Conservation (phyloP, 352 stramenopile genomes). For the Phytophthora podocarpi region DNA sequence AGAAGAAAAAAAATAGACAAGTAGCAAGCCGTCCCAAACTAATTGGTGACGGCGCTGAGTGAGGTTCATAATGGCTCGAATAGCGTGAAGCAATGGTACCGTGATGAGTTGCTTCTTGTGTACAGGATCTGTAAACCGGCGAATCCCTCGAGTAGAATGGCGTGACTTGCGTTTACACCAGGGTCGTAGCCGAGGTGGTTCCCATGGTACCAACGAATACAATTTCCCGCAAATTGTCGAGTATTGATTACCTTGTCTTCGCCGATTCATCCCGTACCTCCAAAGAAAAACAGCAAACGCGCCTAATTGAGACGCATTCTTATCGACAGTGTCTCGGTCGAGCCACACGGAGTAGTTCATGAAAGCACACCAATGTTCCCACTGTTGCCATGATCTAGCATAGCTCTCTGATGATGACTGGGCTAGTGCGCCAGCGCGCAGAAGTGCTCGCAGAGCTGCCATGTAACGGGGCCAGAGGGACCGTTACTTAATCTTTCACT, state of each 20-base stretch:
- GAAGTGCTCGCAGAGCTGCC: slow-evolving; percentile 12
- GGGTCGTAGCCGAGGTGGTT: slow-evolving; percentile 8
- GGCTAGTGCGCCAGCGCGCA: slow-evolving; percentile 6
- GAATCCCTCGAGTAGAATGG: slow-evolving; percentile 16
- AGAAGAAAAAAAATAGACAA: slow-evolving; percentile 9
- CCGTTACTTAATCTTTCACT: too few species aligned
- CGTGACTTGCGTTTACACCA: slow-evolving; percentile 16
- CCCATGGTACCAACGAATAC: slow-evolving; percentile 19
- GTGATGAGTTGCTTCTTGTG: slow-evolving; percentile 21
- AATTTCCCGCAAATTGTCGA: slow-evolving; percentile 21
- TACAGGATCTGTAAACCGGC: slow-evolving; percentile 7
- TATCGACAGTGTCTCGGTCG: neutral
- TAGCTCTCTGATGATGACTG: neutral
- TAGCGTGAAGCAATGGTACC: too few species aligned
- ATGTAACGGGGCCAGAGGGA: too few species aligned
- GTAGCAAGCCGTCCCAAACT: slow-evolving; percentile 8
- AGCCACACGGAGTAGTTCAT: slow-evolving; percentile 7
- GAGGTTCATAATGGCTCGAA: too few species aligned
- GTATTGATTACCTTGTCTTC: slow-evolving; percentile 8
- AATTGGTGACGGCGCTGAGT: neutral
- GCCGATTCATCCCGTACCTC: slow-evolving; percentile 13
- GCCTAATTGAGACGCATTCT: slow-evolving; percentile 7
- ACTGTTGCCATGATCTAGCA: neutral
- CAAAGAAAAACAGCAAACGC: slow-evolving; percentile 25
- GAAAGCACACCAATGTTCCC: neutral